Base-by-base conservation (phyloP, 805 yeast genomes). In the Saccharomycopsis vini region DNA sequence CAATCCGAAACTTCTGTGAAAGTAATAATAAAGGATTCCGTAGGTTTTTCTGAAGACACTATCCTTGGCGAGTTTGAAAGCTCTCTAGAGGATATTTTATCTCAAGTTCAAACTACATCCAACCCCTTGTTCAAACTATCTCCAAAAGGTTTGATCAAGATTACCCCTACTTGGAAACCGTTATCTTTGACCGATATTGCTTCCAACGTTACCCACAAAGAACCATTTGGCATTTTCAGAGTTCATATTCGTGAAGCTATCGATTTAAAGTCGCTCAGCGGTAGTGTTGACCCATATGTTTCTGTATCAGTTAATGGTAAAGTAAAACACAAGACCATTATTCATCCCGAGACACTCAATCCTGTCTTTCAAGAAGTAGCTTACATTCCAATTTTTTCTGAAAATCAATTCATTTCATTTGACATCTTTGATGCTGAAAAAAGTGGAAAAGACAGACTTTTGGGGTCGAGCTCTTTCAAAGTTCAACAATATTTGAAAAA, bases 241-340 rank as follows among this genome's bases (percentile, higher is more conserved):
- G 54, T 84, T 31, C 77, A 75, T 54, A 53, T 84, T 39, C 69
- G 77, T 46, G 62, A 67, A 28, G 81, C 79, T 15, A 57, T 57
- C 9, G 72, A 75, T 33, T 61, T 79, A 52, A 64, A 70, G 52
- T 59, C 77, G 52, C 70, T 78, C 13, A 72, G 81, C 40, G 90
- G 92, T 44, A 75, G 72, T 45, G 77, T 82, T 54, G 89, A 84
- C 60, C 92, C 94, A 3, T 83, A 81, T 54, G 76, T 80, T 32
- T 69, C 73, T 47, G 68, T 82, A 7, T 54, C 73, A 30, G 60
- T 75, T 46, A 77, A 79, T 54, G 82, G 81, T 52, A 73, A 73
- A 56, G 55, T 73, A 32, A 69, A 68, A 48, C 81, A 71, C 43
- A 69, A 66, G 50, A 77, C 92, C 2, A 56, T 63, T 1, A 73